Percentiles rank a stretch among this genome's conserved stretches.
Evolutionary conservation across 148 eudicot genomes (phyloP).

Genomic region (Simmondsia chinensis): DNA sequence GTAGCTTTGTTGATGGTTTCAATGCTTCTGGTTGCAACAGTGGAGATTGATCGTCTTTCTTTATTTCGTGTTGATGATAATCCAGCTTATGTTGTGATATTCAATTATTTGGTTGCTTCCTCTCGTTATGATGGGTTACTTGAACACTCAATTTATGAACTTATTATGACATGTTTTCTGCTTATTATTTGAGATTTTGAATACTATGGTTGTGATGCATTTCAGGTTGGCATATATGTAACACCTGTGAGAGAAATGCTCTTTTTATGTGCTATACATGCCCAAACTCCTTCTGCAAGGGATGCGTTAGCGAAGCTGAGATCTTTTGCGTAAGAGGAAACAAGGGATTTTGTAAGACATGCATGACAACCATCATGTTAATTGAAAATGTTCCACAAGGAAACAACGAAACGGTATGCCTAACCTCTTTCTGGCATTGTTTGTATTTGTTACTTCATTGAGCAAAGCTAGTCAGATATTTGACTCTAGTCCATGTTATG

Average conservation of each 20-base stretch:
- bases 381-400: conserved; percentile 65
- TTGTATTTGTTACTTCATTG: conserved; percentile 2
- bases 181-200: too few species aligned
- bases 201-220: conserved; percentile 11
- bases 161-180: too few species aligned
- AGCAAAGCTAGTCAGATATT: not conserved
- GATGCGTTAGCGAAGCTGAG: conserved; percentile 71
- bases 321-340: conserved; percentile 61
- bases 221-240: conserved; percentile 99
- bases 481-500: not conserved
- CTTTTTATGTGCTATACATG: conserved; percentile 93
- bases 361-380: conserved; percentile 74
- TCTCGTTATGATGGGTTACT: too few species aligned
- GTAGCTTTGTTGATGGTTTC: too few species aligned
- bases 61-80: too few species aligned
- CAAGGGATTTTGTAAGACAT: conserved; percentile 77
- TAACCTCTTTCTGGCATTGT: conserved; percentile 2
- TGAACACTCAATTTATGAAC: too few species aligned
- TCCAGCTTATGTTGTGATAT: too few species aligned
- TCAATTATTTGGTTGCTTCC: too few species aligned
- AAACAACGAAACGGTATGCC: conserved; percentile 62
- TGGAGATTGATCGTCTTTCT: too few species aligned
- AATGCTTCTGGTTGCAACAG: too few species aligned
- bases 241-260: conserved; percentile 69
- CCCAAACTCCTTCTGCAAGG: conserved; percentile 81